Base-by-base conservation (phyloP, 163 green algal genomes). In the Coccomyxa subellipsoidea region DNA sequence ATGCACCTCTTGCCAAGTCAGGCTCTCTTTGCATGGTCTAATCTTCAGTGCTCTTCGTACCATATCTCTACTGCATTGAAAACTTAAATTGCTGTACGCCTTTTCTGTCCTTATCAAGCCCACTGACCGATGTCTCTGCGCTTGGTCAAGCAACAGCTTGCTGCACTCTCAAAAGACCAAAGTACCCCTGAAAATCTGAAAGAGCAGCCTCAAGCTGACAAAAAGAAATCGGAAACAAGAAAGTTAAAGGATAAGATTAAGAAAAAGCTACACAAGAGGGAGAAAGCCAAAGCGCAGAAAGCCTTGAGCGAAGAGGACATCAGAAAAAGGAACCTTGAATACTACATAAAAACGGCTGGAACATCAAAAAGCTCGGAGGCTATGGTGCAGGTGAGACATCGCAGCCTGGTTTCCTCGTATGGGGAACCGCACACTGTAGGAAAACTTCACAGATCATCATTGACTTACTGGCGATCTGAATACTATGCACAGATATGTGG, bases 221-320 rank as follows among this genome's bases (percentile, higher is more conserved):
- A 59, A 59, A 8, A 8, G 15, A 27, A 12, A 27, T 23, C 4
- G 5, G 23, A 59, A 59, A 18, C 23, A 12, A 59, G 21, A 12
- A 59, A 18, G 4, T 27, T 27, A 59, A 59, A 59, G 47, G 47
- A 59, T 18, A 59, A 59, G 47, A 18, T 59, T 2, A 59, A 59
- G 47, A 59, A 59, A 59, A 59, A 59, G 47, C 47, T 27, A 18
- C 47, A 59, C 47, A 59, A 59, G 47, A 59, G 23, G 47, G 47
- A 18, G 47, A 59, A 59, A 5, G 47, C 47, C 23, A 18, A 12
- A 18, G 47, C 47, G 0, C 21, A 59, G 47, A 59, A 59, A 59
- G 47, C 47, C 47, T 59, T 59, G 47, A 59, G 47, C 47, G 66
- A 73, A 23, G 66, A 73, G 66, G 66, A 73, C 10, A 73, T 73